Evolutionary conservation across 75 land plant species (phyloP), one percentile per base, ranked within the genome.

Genomic region (Selaginella moellendorffii): DNA sequence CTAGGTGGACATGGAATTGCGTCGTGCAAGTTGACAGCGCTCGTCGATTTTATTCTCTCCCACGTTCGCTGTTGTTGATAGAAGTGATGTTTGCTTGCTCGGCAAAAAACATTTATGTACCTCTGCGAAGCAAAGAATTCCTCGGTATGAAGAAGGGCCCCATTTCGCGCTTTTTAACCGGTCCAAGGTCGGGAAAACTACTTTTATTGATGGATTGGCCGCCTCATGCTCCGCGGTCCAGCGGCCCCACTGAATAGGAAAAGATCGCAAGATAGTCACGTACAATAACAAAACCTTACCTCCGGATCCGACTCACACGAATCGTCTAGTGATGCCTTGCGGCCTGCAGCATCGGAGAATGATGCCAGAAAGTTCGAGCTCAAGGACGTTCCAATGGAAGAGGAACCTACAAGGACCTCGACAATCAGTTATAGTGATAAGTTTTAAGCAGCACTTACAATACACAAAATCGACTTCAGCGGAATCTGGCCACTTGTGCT

Each of bases 1-100:
- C 74, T 28, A 31, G 61, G 22, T 5, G 93, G 88, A 77, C 75
- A 61, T n/a, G 93, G 93, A 73, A 88, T 51, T 26, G 83, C 78
- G 78, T 88, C 88, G 69, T 77, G 75, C 5, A 36, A n/a, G n/a
- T n/a, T n/a, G 36, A 82, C 61, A 61, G 82, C 66, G 31, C 31
- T 65, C 10, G 76, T 51, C 62, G 68, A 21, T 72, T 65, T 84
- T 68, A 88, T 31, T 31, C 83, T 76, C 68, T 85, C 74, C 93
- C 93, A 88, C 24, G 93, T 83, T 72, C 69, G 80, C 93, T 87
- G 78, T 36, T 36, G 46, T 36, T 5, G 5, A 36, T 36, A 14
- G 5, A 36, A 14, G 14, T 36, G 5, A 36, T 36, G 14, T 36
- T 5, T 36, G 46, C 14, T 5, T 36, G 46, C 14, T 36, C 14